Conservation (phyloP, 1,284 basidiomycete genomes). For the Blastosporella zonata region DNA sequence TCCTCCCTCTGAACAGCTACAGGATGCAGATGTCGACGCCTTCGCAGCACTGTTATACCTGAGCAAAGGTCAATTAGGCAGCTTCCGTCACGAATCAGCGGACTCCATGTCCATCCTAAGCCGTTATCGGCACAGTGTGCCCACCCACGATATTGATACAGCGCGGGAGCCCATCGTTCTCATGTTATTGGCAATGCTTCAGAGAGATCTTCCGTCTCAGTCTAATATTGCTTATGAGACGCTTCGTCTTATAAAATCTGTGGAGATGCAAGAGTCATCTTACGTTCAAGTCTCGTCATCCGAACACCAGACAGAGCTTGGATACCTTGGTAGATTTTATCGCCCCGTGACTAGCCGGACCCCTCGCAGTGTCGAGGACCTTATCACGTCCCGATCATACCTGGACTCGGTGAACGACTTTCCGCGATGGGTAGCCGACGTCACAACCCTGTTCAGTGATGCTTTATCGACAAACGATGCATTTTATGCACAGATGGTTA, state of each 20-base stretch:
- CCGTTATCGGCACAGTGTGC: conserved; percentile 33
- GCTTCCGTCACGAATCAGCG: conserved; percentile 52
- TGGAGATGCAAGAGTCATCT: conserved; percentile 34
- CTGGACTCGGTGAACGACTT: conserved; percentile 46
- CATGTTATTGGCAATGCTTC: conserved; percentile 56
- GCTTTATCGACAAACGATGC: conserved; percentile 49
- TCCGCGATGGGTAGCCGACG: conserved; percentile 60
- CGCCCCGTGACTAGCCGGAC: conserved; percentile 29
- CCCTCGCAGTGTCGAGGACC: conserved; percentile 34
- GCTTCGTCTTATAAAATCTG: conserved; percentile 54
- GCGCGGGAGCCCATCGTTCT: conserved; percentile 49
- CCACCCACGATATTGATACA: conserved; percentile 4
- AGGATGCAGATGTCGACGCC: conserved; percentile 65
- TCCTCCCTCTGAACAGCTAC: conserved; percentile 47
- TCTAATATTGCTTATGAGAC: conserved; percentile 62
- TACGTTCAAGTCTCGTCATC: conserved; percentile 34
- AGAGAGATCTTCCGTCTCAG: conserved; percentile 45
- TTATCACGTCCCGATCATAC: conserved; percentile 35
- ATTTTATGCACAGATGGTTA: conserved; percentile 69
- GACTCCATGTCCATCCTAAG: conserved; percentile 36
- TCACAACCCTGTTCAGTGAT: conserved; percentile 64
- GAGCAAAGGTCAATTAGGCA: conserved; percentile 55
- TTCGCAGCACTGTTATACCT: conserved; percentile 72
- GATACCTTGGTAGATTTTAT: conserved; percentile 48
- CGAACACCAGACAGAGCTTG: conserved; percentile 49